phyloP scores from a whole-genome alignment of 1,139 yeast genomes.

The Suhomyces chickasaworum region DNA sequence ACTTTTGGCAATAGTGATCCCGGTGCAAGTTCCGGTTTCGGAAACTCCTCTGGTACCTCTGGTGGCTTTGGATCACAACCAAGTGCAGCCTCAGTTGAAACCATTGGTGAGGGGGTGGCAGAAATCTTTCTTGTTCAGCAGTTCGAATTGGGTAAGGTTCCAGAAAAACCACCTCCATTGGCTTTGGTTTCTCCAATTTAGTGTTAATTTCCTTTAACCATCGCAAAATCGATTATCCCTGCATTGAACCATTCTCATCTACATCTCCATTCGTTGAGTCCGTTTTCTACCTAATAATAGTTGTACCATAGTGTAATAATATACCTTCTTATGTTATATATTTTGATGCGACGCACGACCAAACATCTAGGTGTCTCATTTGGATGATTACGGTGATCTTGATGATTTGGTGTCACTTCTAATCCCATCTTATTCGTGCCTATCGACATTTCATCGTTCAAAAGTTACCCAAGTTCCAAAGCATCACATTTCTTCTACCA shows the following conservation, averaged over 20 bases:
- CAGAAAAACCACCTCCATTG: conserved; percentile 79
- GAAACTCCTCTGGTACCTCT: background rate
- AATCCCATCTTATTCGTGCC: background rate
- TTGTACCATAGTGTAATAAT: conserved; percentile 4
- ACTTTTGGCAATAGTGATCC: background rate
- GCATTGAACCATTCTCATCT: background rate
- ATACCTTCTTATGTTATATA: background rate
- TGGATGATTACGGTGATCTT: background rate
- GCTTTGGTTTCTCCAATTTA: conserved; percentile 17
- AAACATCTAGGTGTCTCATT: background rate
- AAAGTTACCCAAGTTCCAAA: too few relatives aligned
- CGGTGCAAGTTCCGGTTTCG: background rate
- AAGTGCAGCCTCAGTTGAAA: conserved; percentile 2
- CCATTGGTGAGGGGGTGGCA: conserved; percentile 24
- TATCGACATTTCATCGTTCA: background rate
- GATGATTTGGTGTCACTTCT: background rate
- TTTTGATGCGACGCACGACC: conserved; percentile 11
- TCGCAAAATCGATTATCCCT: background rate
- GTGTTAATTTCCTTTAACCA: background rate
- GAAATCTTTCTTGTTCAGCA: conserved; percentile 51
- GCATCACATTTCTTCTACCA: too few relatives aligned
- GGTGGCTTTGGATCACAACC: conserved; percentile 2
- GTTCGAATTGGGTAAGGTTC: conserved; percentile 69
- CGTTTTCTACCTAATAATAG: background rate
- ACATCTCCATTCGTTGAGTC: background rate